Evolutionary conservation across 352 stramenopile species (phyloP).

Genomic region (Pythium dissotocum): DNA sequence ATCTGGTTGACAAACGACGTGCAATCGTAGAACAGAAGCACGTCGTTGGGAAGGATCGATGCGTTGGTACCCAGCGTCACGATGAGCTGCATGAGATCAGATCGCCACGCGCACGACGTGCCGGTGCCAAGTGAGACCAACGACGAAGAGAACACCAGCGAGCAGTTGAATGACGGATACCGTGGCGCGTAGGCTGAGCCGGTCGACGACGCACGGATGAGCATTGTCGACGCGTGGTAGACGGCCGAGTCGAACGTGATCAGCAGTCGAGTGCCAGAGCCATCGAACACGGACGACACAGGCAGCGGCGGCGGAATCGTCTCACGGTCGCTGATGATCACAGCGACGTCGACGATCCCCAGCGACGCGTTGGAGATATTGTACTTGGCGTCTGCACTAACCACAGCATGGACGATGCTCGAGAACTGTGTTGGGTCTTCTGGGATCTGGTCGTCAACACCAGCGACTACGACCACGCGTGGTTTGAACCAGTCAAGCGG

Average conservation of each 20-base stretch:
- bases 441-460: conserved; percentile 58
- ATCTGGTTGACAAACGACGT: conserved; percentile 40
- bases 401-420: conserved; percentile 39
- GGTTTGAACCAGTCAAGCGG: conserved; percentile 57
- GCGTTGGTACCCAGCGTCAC: conserved; percentile 46
- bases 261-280: conserved; percentile 50
- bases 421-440: conserved; percentile 65
- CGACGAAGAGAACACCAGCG: conserved; percentile 45
- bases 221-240: conserved; percentile 69
- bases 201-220: conserved; percentile 23
- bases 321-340: conserved; percentile 68
- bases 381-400: conserved; percentile 58
- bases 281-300: conserved; percentile 48
- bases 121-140: conserved; percentile 44
- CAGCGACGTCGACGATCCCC: conserved; percentile 39
- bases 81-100: conserved; percentile 47
- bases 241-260: conserved; percentile 66
- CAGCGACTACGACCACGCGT: conserved; percentile 51
- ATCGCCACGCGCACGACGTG: conserved; percentile 50
- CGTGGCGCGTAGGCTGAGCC: conserved; percentile 16
- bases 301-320: conserved; percentile 59
- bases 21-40: conserved; percentile 59
- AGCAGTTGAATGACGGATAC: conserved; percentile 51
- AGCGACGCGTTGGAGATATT: conserved; percentile 60
- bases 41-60: conserved; percentile 42